phyloP scores from a whole-genome alignment of 495 filamentous ascomycete genomes.

The Tuber calosporum region DNA sequence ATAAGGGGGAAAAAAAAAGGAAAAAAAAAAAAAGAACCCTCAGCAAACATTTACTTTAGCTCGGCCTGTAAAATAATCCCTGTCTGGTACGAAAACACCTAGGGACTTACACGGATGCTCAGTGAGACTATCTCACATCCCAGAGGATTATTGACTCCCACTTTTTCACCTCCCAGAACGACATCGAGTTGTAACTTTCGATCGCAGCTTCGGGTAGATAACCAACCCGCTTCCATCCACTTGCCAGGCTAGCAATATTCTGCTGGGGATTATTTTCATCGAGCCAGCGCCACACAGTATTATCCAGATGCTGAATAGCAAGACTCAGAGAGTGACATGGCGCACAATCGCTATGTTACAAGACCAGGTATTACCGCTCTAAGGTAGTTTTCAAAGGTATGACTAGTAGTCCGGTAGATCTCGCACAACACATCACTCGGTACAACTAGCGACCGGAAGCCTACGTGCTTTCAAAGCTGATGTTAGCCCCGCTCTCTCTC shows the following conservation, averaged over 20 bases:
- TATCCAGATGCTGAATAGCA: background rate
- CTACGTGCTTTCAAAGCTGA: background rate
- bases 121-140: background rate
- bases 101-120: no score
- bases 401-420: background rate
- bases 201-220: background rate
- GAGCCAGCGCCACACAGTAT: background rate
- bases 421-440: background rate
- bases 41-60: no score
- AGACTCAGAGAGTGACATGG: background rate
- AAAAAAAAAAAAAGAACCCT: no score
- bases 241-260: background rate
- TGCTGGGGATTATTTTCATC: background rate
- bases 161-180: background rate
- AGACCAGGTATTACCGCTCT: background rate
- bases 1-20: no score
- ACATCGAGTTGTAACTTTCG: background rate
- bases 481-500: background rate
- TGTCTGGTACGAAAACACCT: no score
- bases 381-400: background rate
- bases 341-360: background rate
- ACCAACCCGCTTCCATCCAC: background rate
- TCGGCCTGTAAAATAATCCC: no score
- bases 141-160: background rate
- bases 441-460: background rate